phyloP scores from a whole-genome alignment of 139 green algal genomes.

The Tetradesmus obliquus region DNA sequence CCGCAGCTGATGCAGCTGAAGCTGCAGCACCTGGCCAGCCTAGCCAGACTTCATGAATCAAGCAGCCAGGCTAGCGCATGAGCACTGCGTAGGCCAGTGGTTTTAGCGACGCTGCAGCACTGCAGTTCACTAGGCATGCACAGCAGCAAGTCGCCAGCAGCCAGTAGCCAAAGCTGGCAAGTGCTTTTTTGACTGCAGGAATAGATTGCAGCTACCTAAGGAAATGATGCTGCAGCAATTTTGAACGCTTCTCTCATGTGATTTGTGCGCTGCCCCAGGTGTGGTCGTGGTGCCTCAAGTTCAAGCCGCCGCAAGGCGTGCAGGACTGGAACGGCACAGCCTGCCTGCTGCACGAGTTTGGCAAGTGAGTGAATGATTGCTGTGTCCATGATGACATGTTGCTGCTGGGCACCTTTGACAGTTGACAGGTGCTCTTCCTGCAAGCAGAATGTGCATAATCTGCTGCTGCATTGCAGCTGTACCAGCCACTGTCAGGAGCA shows the following conservation, averaged over 20 bases:
- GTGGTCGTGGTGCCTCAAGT: constrained; percentile 50
- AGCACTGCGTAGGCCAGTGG: neutral
- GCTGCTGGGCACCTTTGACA: too few species aligned
- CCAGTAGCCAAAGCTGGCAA: neutral
- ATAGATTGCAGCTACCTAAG: neutral
- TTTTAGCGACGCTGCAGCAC: neutral
- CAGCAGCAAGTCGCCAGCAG: neutral
- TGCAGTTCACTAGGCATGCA: too few species aligned
- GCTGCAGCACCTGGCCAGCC: neutral
- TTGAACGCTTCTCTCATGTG: neutral
- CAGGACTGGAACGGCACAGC: constrained; percentile 34
- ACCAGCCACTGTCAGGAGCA: too few species aligned
- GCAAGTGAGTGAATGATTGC: constrained; percentile 27
- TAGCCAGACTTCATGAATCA: too few species aligned
- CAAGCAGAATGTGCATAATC: neutral
- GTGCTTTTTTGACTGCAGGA: neutral
- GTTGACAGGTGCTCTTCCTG: neutral
- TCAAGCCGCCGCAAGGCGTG: constrained; percentile 25
- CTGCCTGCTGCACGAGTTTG: constrained; percentile 46
- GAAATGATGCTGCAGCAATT: neutral
- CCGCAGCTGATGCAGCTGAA: neutral
- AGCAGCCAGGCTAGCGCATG: neutral
- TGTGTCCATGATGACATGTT: too few species aligned
- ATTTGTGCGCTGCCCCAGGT: constrained; percentile 16
- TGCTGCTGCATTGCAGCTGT: neutral